Evolutionary conservation across 768 basidiomycete genomes (phyloP), one percentile per base, ranked within the genome.

Genomic region (Suillus cothurnatus): DNA sequence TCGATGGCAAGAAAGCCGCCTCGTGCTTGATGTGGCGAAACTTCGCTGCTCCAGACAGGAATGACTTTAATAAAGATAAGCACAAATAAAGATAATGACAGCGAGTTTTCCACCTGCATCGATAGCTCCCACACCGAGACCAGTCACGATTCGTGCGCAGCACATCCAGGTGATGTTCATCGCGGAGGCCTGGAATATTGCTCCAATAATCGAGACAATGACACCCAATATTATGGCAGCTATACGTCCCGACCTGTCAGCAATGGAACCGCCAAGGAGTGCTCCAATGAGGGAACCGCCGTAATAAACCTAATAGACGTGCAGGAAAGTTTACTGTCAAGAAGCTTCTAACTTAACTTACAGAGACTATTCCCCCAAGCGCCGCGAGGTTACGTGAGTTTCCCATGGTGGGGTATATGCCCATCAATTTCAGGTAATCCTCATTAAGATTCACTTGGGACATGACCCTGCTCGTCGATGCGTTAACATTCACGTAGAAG

Each of bases 131-230:
- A 63, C 62, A 19, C 62, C 62, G 14, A 63, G 57, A 11, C 62
- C 62, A 15, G 62, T 63, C 53, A 63, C 62, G 21, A 63, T 31
- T 41, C 62, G 62, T 23, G 62, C 62, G 28, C 62, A 63, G 28
- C 62, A 63, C 62, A 63, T 63, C 62, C 62, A 63, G 8, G 62
- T 63, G 62, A 63, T 63, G n/a, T 61, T 63, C 62, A 63, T 63
- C 5, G 62, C 62, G 53, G 62, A 63, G 23, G 62, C 38, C 32
- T 63, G 62, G 12, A 63, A 63, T 28, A 28, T n/a, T 36, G 62
- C 62, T 8, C 62, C 62, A 36, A 63, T 28, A 34, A 61, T 63
- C 34, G 62, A 63, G 50, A 56, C 21, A 14, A 63, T 36, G 32
- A 63, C 62, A 39, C 62, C 62, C 9, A 63, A 34, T 31, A 63